A percentile compares a stretch with the other conserved stretches of the same genome.
Evolutionary conservation across 192 early-diverging fungal genomes (phyloP).

Genomic region (Paraglomus occultum): DNA sequence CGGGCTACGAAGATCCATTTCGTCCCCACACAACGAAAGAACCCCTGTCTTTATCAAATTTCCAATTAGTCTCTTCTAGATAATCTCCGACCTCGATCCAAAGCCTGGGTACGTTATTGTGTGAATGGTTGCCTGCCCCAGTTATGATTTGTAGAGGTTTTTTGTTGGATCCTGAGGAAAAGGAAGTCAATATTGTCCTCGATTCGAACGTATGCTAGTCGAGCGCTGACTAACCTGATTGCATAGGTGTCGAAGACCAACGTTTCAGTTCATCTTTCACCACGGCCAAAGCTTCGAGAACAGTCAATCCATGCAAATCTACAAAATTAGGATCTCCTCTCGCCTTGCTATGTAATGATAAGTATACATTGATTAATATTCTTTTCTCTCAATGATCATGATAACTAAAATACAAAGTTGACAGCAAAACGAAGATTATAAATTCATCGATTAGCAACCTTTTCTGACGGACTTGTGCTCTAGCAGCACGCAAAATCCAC

Average conservation of each 20-base stretch:
- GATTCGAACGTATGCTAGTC: slow-evolving; percentile 7
- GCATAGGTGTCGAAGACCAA: slow-evolving; percentile 54
- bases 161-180: background rate
- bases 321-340: slow-evolving; percentile 54
- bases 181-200: background rate
- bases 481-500: slow-evolving; percentile 56
- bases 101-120: slow-evolving; percentile 52
- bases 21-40: slow-evolving; percentile 51
- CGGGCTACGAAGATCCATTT: background rate
- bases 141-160: slow-evolving; percentile 65
- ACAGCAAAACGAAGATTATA: slow-evolving; percentile 2
- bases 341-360: slow-evolving; percentile 32
- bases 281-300: slow-evolving; percentile 58
- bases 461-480: slow-evolving; percentile 42
- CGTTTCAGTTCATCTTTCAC: slow-evolving; percentile 55
- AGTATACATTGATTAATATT: slow-evolving; percentile 1
- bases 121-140: slow-evolving; percentile 65
- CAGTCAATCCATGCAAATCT: slow-evolving; percentile 68
- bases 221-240: slow-evolving; percentile 28
- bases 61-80: slow-evolving; percentile 56
- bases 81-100: slow-evolving; percentile 49
- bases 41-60: slow-evolving; percentile 51
- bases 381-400: background rate
- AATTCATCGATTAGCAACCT: slow-evolving; percentile 7
- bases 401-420: background rate